These are phyloP conservation scores for Xerocomellus dryophilus DNA, from an alignment of 768 basidiomycete genomes.

Conservation along the genomic window DNA sequence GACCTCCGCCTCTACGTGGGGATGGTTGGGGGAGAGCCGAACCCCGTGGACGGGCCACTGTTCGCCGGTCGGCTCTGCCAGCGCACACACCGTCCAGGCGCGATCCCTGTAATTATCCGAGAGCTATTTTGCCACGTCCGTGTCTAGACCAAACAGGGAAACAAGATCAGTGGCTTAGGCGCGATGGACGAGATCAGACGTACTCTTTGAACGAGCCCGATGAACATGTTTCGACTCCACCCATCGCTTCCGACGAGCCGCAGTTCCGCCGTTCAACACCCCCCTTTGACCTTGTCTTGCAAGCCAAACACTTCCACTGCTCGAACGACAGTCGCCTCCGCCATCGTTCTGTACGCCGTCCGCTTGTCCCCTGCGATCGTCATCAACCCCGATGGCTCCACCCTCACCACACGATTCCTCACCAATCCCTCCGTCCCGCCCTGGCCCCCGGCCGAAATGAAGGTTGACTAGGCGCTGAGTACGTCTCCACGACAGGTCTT, in stretches of 20 bases:
- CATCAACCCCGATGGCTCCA: no score
- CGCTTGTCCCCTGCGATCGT: no score
- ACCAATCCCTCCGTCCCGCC: no score
- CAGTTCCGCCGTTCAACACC: slow-evolving; percentile 76
- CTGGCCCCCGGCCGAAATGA: no score
- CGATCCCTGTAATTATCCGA: slow-evolving; percentile 95
- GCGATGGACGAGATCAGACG: slow-evolving; percentile 14
- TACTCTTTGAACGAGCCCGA: slow-evolving; percentile 88
- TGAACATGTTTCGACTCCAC: slow-evolving; percentile 97
- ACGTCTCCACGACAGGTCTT: no score
- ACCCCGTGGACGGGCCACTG: slow-evolving; percentile 87
- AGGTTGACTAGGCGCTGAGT: no score
- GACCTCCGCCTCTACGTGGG: slow-evolving; percentile 92
- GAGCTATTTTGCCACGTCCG: slow-evolving; percentile 90
- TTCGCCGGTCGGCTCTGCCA: slow-evolving; percentile 72
- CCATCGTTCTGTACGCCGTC: no score
- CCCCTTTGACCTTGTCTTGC: slow-evolving; percentile 29
- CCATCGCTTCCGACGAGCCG: slow-evolving; percentile 89
- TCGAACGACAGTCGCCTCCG: no score
- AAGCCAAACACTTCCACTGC: no score
- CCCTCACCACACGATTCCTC: no score
- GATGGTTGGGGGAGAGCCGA: slow-evolving; percentile 66
- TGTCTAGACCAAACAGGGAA: slow-evolving; percentile 77
- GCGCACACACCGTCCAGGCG: slow-evolving; percentile 88
- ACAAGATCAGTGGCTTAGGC: background rate